A percentile compares a stretch with the other conserved stretches of the same genome.
Evolutionary conservation across 2,329 filamentous ascomycete genomes (phyloP).

Genomic region (Pyricularia sp.): DNA sequence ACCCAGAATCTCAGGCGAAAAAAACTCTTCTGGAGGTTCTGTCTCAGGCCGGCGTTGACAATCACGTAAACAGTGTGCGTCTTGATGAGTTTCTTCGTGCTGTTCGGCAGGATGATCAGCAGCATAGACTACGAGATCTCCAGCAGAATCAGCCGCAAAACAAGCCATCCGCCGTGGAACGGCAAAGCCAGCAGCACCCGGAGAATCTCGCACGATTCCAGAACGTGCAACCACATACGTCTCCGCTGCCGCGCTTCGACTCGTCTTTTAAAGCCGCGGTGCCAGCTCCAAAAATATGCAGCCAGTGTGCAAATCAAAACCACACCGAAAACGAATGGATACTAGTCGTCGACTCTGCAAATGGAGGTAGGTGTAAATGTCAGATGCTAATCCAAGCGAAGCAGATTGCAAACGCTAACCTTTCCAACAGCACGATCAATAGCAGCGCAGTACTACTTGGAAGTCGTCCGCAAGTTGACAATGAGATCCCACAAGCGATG

Average conservation of each 20-base stretch:
- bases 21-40: not conserved
- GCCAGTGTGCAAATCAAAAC: not conserved
- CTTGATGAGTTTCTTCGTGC: not conserved
- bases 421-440: not conserved
- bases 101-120: not conserved
- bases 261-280: too few species aligned
- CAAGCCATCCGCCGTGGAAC: not conserved
- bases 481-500: not conserved
- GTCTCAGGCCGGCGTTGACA: not conserved
- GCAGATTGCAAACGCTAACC: not conserved
- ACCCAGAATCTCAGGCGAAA: not conserved
- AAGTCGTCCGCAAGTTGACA: not conserved
- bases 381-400: not conserved
- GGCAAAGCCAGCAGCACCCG: not conserved
- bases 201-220: not conserved
- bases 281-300: not conserved
- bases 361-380: not conserved
- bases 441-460: not conserved
- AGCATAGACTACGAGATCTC: not conserved
- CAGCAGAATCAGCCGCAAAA: too few species aligned
- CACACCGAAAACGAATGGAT: not conserved
- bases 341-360: not conserved
- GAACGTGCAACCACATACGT: not conserved
- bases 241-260: too few species aligned
- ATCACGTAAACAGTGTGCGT: not conserved